Evolutionary conservation across 116 monocot genomes (phyloP).

Genomic region (Cymodocea nodosa): DNA sequence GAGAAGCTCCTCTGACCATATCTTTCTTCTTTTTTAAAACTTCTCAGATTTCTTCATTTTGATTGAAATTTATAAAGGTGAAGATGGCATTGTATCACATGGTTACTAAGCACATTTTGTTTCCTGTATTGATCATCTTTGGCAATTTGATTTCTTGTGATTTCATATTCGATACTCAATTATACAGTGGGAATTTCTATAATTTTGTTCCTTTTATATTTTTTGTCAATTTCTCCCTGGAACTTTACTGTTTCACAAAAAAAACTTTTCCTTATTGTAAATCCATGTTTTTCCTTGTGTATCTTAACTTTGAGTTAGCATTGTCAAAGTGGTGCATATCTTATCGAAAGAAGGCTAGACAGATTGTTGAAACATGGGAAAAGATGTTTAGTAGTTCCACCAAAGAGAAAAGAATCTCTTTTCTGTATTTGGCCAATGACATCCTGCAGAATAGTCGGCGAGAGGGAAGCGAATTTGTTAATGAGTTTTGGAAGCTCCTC

Average conservation of each 20-base stretch:
- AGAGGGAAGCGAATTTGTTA: slow-evolving; percentile 86
- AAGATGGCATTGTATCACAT: too few species aligned
- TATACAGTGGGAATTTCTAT: background rate
- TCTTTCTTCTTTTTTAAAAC: too few species aligned
- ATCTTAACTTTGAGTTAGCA: slow-evolving; percentile 37
- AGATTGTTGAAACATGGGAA: slow-evolving; percentile 93
- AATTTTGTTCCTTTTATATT: background rate
- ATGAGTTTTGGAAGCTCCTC: slow-evolving; percentile 96
- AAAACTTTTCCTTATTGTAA: background rate
- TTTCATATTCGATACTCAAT: too few species aligned
- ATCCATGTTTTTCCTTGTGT: background rate
- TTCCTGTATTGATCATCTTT: too few species aligned
- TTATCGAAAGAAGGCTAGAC: slow-evolving; percentile 78
- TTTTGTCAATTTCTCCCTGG: background rate
- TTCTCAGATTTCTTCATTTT: too few species aligned
- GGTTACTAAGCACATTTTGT: too few species aligned
- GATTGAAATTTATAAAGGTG: too few species aligned
- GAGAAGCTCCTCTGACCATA: too few species aligned
- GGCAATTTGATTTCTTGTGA: too few species aligned
- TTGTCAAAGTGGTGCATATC: slow-evolving; percentile 92
- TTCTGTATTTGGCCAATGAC: slow-evolving; percentile 93
- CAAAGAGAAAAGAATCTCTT: slow-evolving; percentile 58
- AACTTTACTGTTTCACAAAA: background rate
- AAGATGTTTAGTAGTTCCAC: slow-evolving; percentile 54
- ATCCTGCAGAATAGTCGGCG: slow-evolving; percentile 91